Base-by-base conservation (phyloP, 805 yeast genomes). In the Priceomyces castillae region DNA sequence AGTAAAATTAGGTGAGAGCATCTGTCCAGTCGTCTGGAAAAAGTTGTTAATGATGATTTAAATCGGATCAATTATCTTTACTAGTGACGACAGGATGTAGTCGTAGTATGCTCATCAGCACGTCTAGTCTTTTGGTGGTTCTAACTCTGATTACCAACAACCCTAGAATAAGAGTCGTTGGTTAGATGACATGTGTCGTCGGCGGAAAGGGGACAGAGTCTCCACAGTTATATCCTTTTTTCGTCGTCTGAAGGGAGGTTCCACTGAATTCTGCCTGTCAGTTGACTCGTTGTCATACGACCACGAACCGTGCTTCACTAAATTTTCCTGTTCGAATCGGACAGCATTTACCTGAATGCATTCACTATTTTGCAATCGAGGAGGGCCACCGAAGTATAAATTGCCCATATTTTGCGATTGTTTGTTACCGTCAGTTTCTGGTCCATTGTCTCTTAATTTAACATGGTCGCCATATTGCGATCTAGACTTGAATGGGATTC, bases 181-280 rank as follows among this genome's bases (percentile, higher is more conserved):
- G 9, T 22, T 22, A 22, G 31, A 28, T n/a, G 15, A 28, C 15
- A 28, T 12, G 31, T 37, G 40, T 37, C 40, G 40, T 37, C 40
- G 40, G 12, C 40, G 30, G 40, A 37, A 37, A 20, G 40, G 40
- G 11, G 40, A 17, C 7, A 11, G 15, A 25, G 36, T 11, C 23
- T 33, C 23, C 19, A 11, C 11, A 4, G 39, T 12, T 10, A 28
- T 7, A 12, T 14, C 7, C 7, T 14, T 30, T 16, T 23, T 25
- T 23, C 40, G 30, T 37, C 30, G 40, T 37, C 30, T 23, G 23
- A 37, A 37, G 12, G 40, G 40, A 6, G 40, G 30, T 3, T n/a
- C 19, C 31, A 28, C 31, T n/a, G 31, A 5, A n/a, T 28, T 11
- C 7, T 9, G 15, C 31, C 10, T n/a, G 7, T 9, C 7, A n/a